These are phyloP conservation scores for Alternaria hordeiaustralica DNA, from an alignment of 2,329 filamentous ascomycete species.

Conservation along the genomic window DNA sequence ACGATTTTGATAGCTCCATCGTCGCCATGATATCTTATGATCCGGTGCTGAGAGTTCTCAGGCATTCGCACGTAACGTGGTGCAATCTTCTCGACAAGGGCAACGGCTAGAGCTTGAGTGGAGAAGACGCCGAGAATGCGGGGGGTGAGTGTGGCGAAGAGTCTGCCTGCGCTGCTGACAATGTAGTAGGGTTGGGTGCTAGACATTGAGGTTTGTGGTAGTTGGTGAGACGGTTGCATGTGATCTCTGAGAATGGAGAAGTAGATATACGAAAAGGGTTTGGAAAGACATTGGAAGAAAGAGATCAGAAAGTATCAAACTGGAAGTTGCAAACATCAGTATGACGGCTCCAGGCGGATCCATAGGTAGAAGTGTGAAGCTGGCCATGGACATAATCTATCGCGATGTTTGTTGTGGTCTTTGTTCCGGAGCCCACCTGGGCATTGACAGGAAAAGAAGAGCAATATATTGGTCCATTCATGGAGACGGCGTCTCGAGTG, in stretches of 20 bases:
- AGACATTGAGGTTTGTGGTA: not conserved
- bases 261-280: not conserved
- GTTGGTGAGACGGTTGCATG: not conserved
- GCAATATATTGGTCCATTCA: not conserved
- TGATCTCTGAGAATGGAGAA: not conserved
- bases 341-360: not conserved
- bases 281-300: not conserved
- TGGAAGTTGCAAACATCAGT: not conserved
- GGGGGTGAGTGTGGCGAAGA: not conserved
- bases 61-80: not conserved
- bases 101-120: not conserved
- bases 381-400: not conserved
- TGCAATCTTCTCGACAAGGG: not conserved
- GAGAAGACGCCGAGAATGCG: not conserved
- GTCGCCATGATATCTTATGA: not conserved
- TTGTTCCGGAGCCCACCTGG: not conserved
- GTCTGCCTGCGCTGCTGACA: not conserved
- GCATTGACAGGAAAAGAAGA: not conserved
- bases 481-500: not conserved
- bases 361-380: not conserved
- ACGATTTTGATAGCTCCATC: not conserved
- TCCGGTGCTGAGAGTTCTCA: fast-evolving
- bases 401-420: not conserved
- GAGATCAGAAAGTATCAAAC: not conserved
- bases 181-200: not conserved